Evolutionary conservation across 2,329 filamentous ascomycete genomes (phyloP).

Genomic region (Cercospora citrullina): DNA sequence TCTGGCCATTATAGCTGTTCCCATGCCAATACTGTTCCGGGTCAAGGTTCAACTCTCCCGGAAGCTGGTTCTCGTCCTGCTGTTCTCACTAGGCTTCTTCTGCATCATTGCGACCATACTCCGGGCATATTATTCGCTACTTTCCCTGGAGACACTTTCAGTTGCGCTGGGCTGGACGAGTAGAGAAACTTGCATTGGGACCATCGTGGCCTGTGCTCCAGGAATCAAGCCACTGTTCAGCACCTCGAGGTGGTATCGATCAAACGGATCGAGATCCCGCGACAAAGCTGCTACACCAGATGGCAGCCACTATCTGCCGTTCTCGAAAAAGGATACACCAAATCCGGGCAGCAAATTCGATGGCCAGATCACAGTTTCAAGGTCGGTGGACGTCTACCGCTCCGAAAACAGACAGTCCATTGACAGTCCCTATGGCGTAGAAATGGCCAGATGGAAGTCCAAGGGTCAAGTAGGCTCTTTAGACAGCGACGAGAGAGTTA

Average conservation of each 20-base stretch:
- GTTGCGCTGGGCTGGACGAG: slow-evolving; percentile 53
- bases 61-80: slow-evolving; percentile 54
- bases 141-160: slow-evolving; percentile 42
- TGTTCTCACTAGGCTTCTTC: slow-evolving; percentile 55
- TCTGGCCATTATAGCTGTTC: slow-evolving; percentile 59
- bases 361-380: slow-evolving; percentile 16
- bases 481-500: slow-evolving; percentile 22
- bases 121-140: slow-evolving; percentile 52
- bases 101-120: slow-evolving; percentile 50
- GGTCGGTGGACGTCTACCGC: slow-evolving; percentile 19
- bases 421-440: slow-evolving; percentile 12
- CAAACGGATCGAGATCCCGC: slow-evolving; percentile 12
- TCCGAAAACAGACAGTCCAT: background rate
- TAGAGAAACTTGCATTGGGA: slow-evolving; percentile 55
- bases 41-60: slow-evolving; percentile 54
- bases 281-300: slow-evolving; percentile 12
- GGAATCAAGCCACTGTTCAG: slow-evolving; percentile 56
- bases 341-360: slow-evolving; percentile 11
- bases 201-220: slow-evolving; percentile 57
- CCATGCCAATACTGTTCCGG: slow-evolving; percentile 55
- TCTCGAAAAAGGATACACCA: slow-evolving; percentile 13
- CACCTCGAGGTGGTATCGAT: slow-evolving; percentile 23
- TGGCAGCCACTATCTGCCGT: background rate
- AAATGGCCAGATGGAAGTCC: slow-evolving; percentile 19
- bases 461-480: slow-evolving; percentile 11